Base-by-base conservation (phyloP, 78 protist species). In the Tieghemostelium lacteum region DNA sequence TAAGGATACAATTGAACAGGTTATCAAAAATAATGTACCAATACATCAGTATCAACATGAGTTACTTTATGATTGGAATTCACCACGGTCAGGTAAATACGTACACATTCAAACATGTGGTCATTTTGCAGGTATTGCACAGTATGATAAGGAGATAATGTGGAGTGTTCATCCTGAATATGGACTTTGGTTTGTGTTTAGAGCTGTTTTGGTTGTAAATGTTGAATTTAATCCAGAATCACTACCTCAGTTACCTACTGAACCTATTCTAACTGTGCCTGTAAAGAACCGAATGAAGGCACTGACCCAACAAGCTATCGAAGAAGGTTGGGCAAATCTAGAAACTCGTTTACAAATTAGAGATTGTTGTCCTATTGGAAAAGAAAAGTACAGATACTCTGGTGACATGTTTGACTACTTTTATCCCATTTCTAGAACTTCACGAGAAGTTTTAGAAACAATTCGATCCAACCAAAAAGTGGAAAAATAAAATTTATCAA, bases 41-140 rank as follows among this genome's bases (percentile, higher is more conserved):
- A 65, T 64, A 3, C 67, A 49, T 16, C 1, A n/a, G 7, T 80
- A 39, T 31, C 52, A 87, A 22, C 74, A 45, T 28, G 93, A 87
- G 29, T 61, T 87, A 10, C 26, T 83, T 19, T 87, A 63, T 34
- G 93, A 87, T 50, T 87, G 67, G 49, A 76, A 87, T 37, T 61
- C 93, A 63, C 85, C 77, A 16, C 24, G 64, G 0, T 52, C 70
- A 34, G 93, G 93, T 14, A 73, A 66, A 55, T 87, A 76, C 14
- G 93, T 75, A 1, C 93, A 87, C 61, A 87, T 87, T 36, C 93
- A 87, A 37, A 87, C 93, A 33, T 78, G 86, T 31, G 93, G 93
- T 52, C 93, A 87, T 62, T 67, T 74, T 28, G 77, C 86, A 22
- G 93, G 93, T 54, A 65, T 76, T 6, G 93, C 93, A 0, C 20